Base-by-base conservation (phyloP, 2,329 filamentous ascomycete genomes). In the Penicillium decumbens region DNA sequence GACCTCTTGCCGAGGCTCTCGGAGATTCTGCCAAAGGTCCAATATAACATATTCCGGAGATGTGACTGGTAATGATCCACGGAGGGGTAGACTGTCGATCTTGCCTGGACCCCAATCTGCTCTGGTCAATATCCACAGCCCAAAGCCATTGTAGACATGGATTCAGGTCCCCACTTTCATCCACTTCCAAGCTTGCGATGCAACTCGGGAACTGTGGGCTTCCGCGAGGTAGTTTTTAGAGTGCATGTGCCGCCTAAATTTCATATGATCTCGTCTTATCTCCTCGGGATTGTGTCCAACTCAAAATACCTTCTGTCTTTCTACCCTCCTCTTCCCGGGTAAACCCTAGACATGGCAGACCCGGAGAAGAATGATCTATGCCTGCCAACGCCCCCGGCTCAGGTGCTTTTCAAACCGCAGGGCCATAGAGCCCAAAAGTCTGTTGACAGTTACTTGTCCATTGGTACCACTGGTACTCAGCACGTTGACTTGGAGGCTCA, bases 401-500 rank as follows among this genome's bases (percentile, higher is more conserved):
- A 37, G 45, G 54, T 43, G 6, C 37, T 43, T 33, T 43, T 39
- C 35, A 46, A 30, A 32, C 37, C 25, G 24, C 43, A 42, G 8
- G 33, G 32, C 49, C 20, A 37, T 41, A 28, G 44, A 51, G 33
- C 33, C 15, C 49, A 43, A 20, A 45, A 41, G 23, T 5, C 25
- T 2, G 7, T 28, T 6, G 43, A 47, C 5, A n/a, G 39, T 3
- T 13, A 45, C 6, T 1, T 28, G 2, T 30, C 47, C 6, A 40
- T 33, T 27, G 32, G 44, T 24, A 13, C 45, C 24, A 45, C 33
- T 3, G 40, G 43, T n/a, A 35, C 44, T 41, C 38, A 28, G 10
- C 20, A 42, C 18, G 24, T 40, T 43, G 54, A 56, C 27, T 23
- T 56, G 9, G 54, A 56, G 43, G 51, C 51, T 13, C 54, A 54